Evolutionary conservation across 1,284 basidiomycete genomes (phyloP).

Genomic region (Ceratobasidium theobromae): DNA sequence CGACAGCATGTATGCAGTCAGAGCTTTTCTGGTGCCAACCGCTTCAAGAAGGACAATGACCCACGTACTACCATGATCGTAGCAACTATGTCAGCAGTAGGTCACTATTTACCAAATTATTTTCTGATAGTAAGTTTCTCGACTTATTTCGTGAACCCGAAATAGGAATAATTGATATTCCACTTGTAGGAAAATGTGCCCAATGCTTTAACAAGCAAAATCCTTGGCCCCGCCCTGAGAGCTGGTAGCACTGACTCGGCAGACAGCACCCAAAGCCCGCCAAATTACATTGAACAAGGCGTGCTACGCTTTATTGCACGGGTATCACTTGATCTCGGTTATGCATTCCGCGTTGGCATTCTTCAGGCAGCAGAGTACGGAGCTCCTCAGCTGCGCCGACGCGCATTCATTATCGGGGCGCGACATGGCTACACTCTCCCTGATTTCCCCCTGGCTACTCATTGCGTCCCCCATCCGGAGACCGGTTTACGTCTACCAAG

Average conservation of each 20-base stretch:
- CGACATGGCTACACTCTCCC: slow-evolving; percentile 56
- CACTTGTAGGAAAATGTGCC: slow-evolving; percentile 23
- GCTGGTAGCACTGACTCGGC: background rate
- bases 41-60: slow-evolving; percentile 56
- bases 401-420: slow-evolving; percentile 71
- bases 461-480: slow-evolving; percentile 54
- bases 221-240: background rate
- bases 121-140: slow-evolving; percentile 46
- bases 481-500: slow-evolving; percentile 17
- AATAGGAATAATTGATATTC: background rate
- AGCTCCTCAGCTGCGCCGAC: slow-evolving; percentile 63
- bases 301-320: slow-evolving; percentile 64
- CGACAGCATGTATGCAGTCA: slow-evolving; percentile 5
- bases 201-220: slow-evolving; percentile 1
- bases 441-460: slow-evolving; percentile 65
- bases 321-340: slow-evolving; percentile 64
- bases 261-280: background rate
- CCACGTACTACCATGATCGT: slow-evolving; percentile 58
- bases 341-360: slow-evolving; percentile 63
- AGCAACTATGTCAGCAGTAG: slow-evolving; percentile 62
- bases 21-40: slow-evolving; percentile 52
- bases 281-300: slow-evolving; percentile 55
- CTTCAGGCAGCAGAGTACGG: slow-evolving; percentile 74
- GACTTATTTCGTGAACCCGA: background rate
- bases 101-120: slow-evolving; percentile 59